Evolutionary conservation across 306 rosid genomes (phyloP).

Genomic region (Trichosanthes truncata): DNA sequence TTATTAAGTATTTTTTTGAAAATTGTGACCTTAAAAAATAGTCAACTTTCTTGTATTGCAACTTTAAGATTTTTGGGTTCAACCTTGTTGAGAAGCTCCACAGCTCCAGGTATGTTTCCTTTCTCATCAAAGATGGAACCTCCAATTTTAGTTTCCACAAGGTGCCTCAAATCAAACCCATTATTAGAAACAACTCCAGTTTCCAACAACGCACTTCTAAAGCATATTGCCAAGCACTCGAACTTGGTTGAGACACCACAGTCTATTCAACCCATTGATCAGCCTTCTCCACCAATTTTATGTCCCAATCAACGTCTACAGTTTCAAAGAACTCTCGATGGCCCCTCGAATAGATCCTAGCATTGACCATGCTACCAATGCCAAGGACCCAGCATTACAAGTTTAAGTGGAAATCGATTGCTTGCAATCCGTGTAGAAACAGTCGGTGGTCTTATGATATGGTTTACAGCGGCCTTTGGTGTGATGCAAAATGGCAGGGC

Average conservation of each 20-base stretch:
- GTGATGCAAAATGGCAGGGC: too few relatives aligned
- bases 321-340: neutral
- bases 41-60: too few relatives aligned
- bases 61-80: constrained; percentile 4
- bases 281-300: constrained; percentile 4
- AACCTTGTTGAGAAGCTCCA: constrained; percentile 15
- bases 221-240: neutral
- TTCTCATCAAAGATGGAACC: constrained; percentile 12
- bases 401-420: too few relatives aligned
- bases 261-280: constrained; percentile 19
- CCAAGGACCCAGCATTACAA: too few relatives aligned
- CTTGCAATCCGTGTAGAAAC: too few relatives aligned
- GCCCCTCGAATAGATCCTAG: constrained; percentile 9
- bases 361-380: constrained; percentile 16
- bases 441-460: too few relatives aligned
- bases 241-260: neutral
- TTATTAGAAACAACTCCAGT: constrained; percentile 10
- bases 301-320: constrained; percentile 15
- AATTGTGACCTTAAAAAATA: too few relatives aligned
- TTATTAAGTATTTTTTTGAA: too few relatives aligned
- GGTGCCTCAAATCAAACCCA: constrained; percentile 4
- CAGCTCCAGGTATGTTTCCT: constrained; percentile 17
- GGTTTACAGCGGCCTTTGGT: too few relatives aligned
- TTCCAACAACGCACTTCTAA: constrained; percentile 7
- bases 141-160: neutral